Percentiles rank a stretch among this genome's conserved stretches.
Conservation (phyloP, 2,329 filamentous ascomycete species). For the Tolypocladium inflatum region DNA sequence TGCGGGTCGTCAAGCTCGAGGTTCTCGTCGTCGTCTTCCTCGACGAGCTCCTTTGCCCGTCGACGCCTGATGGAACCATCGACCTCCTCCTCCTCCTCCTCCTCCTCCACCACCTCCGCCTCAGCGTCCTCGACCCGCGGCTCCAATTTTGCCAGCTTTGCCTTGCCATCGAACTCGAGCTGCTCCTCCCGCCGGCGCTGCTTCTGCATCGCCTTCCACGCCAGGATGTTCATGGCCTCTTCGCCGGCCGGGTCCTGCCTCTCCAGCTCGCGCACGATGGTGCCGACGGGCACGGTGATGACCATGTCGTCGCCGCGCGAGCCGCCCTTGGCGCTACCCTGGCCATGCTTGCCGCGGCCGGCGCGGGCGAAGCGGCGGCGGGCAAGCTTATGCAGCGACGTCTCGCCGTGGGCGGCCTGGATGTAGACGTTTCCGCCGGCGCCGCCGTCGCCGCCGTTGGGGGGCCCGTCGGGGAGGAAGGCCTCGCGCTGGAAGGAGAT, state of each 20-base stretch:
- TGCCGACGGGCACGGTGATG: conserved; percentile 86
- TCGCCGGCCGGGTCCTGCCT: conserved; percentile 69
- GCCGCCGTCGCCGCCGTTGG: conserved; percentile 92
- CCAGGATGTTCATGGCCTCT: conserved; percentile 34
- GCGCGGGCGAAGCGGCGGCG: conserved; percentile 66
- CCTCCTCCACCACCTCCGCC: conserved; percentile 4
- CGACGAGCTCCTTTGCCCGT: background rate
- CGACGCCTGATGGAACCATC: conserved; percentile 3
- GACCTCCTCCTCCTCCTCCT: conserved; percentile 5
- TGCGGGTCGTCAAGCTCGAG: conserved; percentile 34
- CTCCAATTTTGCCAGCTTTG: conserved; percentile 6
- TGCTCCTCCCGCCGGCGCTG: conserved; percentile 18
- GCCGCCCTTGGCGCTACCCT: conserved; percentile 64
- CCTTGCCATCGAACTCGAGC: conserved; percentile 23
- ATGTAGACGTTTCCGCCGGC: conserved; percentile 90
- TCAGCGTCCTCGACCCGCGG: background rate
- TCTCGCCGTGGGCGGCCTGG: conserved; percentile 84
- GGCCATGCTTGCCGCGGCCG: conserved; percentile 66
- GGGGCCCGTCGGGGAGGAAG: conserved; percentile 77
- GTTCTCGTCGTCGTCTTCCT: conserved; percentile 23
- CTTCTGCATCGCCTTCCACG: conserved; percentile 22
- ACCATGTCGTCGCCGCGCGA: conserved; percentile 78
- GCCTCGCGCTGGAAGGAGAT: conserved; percentile 91
- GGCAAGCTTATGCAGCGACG: conserved; percentile 84
- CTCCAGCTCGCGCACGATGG: conserved; percentile 74